These are phyloP conservation scores for Epichloe amarillans DNA, from an alignment of 2,329 filamentous ascomycete species.

Conservation along the genomic window DNA sequence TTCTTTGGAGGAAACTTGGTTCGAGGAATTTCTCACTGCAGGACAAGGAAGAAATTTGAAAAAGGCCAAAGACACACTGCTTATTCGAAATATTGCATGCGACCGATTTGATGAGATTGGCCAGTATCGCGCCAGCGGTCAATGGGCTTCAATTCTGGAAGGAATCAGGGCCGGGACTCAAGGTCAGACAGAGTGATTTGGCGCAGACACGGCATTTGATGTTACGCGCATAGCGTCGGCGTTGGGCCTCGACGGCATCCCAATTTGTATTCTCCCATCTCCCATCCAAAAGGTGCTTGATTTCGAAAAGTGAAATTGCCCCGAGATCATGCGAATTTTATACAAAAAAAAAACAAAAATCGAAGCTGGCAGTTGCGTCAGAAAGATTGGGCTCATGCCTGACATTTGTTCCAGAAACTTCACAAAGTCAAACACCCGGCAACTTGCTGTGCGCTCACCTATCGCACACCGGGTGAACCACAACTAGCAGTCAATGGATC, in stretches of 20 bases:
- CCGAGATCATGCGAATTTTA: not conserved
- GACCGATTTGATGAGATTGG: constrained; percentile 41
- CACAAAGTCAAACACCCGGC: too few species aligned
- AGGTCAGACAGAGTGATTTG: constrained; percentile 17
- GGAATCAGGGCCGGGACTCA: constrained; percentile 34
- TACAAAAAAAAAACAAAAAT: too few species aligned
- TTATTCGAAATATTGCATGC: constrained; percentile 59
- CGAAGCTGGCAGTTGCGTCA: too few species aligned
- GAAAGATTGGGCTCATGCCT: too few species aligned
- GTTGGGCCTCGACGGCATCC: not conserved
- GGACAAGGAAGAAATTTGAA: constrained; percentile 52
- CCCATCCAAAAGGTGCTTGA: too few species aligned
- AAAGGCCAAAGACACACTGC: constrained; percentile 57
- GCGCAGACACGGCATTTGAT: not conserved
- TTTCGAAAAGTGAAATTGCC: too few species aligned
- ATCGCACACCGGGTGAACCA: too few species aligned
- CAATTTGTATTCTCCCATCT: too few species aligned
- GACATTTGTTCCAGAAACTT: too few species aligned
- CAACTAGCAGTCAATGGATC: too few species aligned
- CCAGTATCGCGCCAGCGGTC: constrained; percentile 28
- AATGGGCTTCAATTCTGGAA: constrained; percentile 37
- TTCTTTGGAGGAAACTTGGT: constrained; percentile 57
- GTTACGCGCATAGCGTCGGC: not conserved
- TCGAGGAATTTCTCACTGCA: constrained; percentile 52
- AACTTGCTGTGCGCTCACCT: too few species aligned